These are phyloP conservation scores for Stereum hirsutum DNA, from an alignment of 1,284 basidiomycete genomes.

Conservation along the genomic window DNA sequence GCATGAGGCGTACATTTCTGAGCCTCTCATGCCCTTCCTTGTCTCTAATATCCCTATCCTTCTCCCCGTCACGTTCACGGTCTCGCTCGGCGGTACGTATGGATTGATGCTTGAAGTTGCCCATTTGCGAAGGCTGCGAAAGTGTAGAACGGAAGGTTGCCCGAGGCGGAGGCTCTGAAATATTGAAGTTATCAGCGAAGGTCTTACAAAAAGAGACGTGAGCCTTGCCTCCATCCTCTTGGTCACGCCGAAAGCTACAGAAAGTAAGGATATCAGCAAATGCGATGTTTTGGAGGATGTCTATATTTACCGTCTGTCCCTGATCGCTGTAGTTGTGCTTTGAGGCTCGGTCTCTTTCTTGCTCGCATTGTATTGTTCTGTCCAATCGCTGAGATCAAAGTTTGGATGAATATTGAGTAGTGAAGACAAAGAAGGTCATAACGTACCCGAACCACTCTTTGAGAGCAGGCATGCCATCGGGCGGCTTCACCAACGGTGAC, in stretches of 20 bases:
- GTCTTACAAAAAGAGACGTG: conserved; percentile 9
- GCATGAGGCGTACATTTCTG: conserved; percentile 45
- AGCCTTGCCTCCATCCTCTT: conserved; percentile 57
- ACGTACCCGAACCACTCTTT: conserved; percentile 85
- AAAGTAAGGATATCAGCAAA: conserved; percentile 13
- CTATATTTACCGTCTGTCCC: conserved; percentile 51
- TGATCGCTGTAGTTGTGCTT: conserved; percentile 34
- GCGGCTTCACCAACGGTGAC: conserved; percentile 70
- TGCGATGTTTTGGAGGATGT: conserved; percentile 4
- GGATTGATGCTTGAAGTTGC: conserved; percentile 81
- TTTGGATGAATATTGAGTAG: conserved; percentile 15
- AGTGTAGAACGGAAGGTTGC: conserved; percentile 63
- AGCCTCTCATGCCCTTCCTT: conserved; percentile 71
- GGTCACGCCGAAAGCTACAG: conserved; percentile 61
- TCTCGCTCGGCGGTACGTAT: conserved; percentile 60
- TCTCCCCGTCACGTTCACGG: conserved; percentile 47
- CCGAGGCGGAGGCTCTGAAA: conserved; percentile 43
- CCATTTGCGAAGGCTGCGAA: conserved; percentile 81
- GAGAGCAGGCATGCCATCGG: conserved; percentile 68
- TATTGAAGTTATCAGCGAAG: conserved; percentile 7
- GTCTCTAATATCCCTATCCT: conserved; percentile 59
- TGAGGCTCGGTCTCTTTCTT: conserved; percentile 62
- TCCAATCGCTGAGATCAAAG: conserved; percentile 33
- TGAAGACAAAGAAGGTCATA: conserved; percentile 2
- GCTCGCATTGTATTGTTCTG: conserved; percentile 46